Base-by-base conservation (phyloP, 768 basidiomycete species). In the Tephrocybe sp. region DNA sequence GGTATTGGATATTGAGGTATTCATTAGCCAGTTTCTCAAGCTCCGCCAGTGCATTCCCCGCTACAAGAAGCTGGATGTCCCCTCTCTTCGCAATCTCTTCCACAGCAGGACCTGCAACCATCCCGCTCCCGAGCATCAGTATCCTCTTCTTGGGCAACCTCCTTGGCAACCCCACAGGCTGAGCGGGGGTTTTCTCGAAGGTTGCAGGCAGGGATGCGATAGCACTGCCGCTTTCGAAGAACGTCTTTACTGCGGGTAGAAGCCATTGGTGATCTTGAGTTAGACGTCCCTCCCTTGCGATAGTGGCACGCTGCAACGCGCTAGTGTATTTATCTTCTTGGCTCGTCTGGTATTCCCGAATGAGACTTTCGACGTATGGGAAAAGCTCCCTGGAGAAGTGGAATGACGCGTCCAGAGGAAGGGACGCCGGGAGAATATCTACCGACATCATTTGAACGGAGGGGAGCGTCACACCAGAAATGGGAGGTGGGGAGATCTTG, bases 101-200 rank as follows among this genome's bases (percentile, higher is more conserved):
- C 3, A 92, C 84, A 0, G 90, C 89, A 13, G 95, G 95, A 2
- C 86, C 87, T 4, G 93, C 92, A 16, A 98, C 95, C 84, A 97
- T 92, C n/a, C 95, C 95, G 47, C 89, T 92, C 7, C 95, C 95
- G 2, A 98, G 76, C 60, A 97, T 72, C 27, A 98, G 65, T 0
- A 94, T 78, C 58, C 76, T 81, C 71, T 86, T 86, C 68, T 80
- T 83, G 57, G 50, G 68, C 45, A 41, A 24, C 2, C 43, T 40
- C 40, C 44, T 27, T 16, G n/a, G n/a, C n/a, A n/a, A n/a, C n/a
- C 9, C 27, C 8, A 9, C 12, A 25, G 2, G 3, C 1, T 18
- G 32, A 24, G 36, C 35, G 26, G n/a, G 16, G 42, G 42, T 16
- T 28, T 24, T 43, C 12, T 43, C 16, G 24, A 11, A 19, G 16